phyloP scores from a whole-genome alignment of 2,329 filamentous ascomycete species.

The Acrodontium crateriforme region DNA sequence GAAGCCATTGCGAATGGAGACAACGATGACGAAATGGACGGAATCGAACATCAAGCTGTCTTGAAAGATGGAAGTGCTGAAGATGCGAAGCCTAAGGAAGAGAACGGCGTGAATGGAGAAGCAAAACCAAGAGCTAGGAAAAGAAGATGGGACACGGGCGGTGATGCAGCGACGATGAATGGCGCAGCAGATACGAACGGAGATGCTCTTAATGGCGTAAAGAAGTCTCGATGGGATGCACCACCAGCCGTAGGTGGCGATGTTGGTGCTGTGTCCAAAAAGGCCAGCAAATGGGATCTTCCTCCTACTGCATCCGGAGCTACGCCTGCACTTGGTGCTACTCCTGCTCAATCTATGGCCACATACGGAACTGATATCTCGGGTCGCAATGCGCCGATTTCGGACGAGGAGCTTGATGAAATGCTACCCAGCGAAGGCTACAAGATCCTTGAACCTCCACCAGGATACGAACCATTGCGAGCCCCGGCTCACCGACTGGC shows the following conservation, averaged over 20 bases:
- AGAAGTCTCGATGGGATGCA: conserved; percentile 81
- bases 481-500: conserved; percentile 62
- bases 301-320: conserved; percentile 54
- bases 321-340: conserved; percentile 62
- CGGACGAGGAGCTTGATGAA: conserved; percentile 85
- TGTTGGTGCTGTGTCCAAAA: conserved; percentile 51
- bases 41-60: conserved; percentile 51
- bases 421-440: conserved; percentile 88
- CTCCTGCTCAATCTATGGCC: conserved; percentile 46
- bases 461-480: conserved; percentile 76
- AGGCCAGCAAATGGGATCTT: conserved; percentile 84
- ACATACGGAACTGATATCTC: conserved; percentile 72
- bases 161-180: conserved; percentile 29
- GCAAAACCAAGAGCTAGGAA: conserved; percentile 62
- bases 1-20: conserved; percentile 53
- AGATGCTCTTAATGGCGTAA: conserved; percentile 25
- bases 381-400: conserved; percentile 64
- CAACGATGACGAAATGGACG: conserved; percentile 52
- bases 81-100: conserved; percentile 38
- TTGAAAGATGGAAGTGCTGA: conserved; percentile 57
- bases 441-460: conserved; percentile 78
- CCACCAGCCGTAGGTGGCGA: conserved; percentile 40
- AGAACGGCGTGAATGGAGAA: conserved; percentile 48
- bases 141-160: conserved; percentile 75
- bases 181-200: conserved; percentile 14